These are phyloP conservation scores for Aspergillus taichungensis DNA, from an alignment of 495 filamentous ascomycete genomes.

Conservation along the genomic window DNA sequence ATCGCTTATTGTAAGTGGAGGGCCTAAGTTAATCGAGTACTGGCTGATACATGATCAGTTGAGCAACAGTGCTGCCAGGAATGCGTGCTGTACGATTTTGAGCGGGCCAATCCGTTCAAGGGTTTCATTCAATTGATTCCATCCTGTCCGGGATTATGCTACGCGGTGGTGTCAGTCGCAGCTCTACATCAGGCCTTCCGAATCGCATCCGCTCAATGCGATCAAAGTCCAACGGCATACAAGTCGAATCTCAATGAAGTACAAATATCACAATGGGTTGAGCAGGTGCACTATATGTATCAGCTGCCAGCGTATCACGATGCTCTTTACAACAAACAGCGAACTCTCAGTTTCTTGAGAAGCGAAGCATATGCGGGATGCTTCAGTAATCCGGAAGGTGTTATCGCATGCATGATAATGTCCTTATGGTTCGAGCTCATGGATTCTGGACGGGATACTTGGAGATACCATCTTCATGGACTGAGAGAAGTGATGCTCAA, in stretches of 20 bases:
- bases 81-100: constrained; percentile 6
- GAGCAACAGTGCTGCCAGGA: constrained; percentile 12
- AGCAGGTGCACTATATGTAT: background rate
- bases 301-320: constrained; percentile 1
- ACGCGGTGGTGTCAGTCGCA: constrained; percentile 12
- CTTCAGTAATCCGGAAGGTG: constrained; percentile 4
- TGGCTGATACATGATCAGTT: constrained; percentile 1
- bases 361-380: background rate
- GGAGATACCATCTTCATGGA: constrained; percentile 12
- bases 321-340: constrained; percentile 9
- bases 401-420: constrained; percentile 13
- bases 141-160: constrained; percentile 6
- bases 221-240: no score
- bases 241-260: no score
- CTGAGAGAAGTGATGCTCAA: constrained; percentile 7
- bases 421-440: constrained; percentile 13
- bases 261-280: no score
- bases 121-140: constrained; percentile 17
- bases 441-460: constrained; percentile 11
- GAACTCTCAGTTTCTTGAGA: constrained; percentile 6
- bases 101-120: constrained; percentile 8
- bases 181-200: constrained; percentile 12
- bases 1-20: constrained; percentile 11
- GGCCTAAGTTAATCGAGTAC: background rate
- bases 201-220: no score